Evolutionary conservation across 2,329 filamentous ascomycete species (phyloP).

Genomic region (Pseudopyrenochaeta lycopersici): DNA sequence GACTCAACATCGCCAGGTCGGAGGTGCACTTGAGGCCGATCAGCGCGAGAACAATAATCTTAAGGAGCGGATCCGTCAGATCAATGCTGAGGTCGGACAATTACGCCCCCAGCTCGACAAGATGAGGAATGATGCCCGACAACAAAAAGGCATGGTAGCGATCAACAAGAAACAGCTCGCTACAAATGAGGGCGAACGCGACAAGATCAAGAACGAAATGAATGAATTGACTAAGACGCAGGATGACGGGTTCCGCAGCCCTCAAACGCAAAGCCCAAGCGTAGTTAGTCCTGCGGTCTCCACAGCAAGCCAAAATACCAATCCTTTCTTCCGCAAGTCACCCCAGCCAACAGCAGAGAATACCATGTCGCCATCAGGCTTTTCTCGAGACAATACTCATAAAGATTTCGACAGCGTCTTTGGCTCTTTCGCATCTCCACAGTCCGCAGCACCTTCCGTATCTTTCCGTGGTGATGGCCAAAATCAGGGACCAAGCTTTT

Average conservation of each 20-base stretch:
- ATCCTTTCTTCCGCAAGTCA: conserved; percentile 87
- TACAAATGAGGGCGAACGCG: conserved; percentile 87
- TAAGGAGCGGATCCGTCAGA: conserved; percentile 85
- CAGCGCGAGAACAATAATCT: conserved; percentile 86
- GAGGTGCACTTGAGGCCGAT: conserved; percentile 79
- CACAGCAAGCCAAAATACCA: conserved; percentile 76
- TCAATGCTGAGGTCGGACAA: conserved; percentile 83
- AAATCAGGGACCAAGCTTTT: conserved; percentile 46
- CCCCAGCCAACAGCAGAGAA: conserved; percentile 60
- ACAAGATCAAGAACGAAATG: conserved; percentile 84
- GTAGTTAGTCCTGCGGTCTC: conserved; percentile 73
- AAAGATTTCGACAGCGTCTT: conserved; percentile 83
- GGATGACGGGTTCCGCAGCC: conserved; percentile 58
- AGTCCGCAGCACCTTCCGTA: conserved; percentile 61
- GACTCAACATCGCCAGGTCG: conserved; percentile 80
- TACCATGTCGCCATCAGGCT: conserved; percentile 60
- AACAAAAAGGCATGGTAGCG: conserved; percentile 94
- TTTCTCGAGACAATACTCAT: conserved; percentile 51
- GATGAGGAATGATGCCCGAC: conserved; percentile 86
- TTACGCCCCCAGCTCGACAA: conserved; percentile 93
- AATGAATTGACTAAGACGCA: conserved; percentile 71
- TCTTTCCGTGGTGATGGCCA: conserved; percentile 68
- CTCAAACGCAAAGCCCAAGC: conserved; percentile 48
- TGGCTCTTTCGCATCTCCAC: conserved; percentile 67
- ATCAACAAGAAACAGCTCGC: conserved; percentile 98